Percentiles rank a stretch among this genome's conserved stretches.
Conservation (phyloP, 257 asterid genomes). For the Fraxinus cuspidata region DNA sequence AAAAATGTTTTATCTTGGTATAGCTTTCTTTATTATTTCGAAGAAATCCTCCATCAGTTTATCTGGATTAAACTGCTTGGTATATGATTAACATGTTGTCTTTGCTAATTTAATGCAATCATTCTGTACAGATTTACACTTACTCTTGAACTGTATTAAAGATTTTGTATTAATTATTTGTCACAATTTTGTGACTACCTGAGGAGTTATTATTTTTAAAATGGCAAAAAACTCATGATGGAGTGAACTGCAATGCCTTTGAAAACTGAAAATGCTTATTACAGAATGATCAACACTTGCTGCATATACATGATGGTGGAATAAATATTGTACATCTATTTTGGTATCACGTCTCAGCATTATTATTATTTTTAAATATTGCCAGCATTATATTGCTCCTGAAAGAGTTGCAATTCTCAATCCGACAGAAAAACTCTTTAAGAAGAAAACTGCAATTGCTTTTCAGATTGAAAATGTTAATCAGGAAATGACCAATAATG, state of each 20-base stretch:
- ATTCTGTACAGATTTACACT: background rate
- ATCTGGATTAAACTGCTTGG: background rate
- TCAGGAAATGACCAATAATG: background rate
- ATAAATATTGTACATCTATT: background rate
- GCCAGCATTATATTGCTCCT: background rate
- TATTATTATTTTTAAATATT: background rate
- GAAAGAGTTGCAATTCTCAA: background rate
- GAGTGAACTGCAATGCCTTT: background rate
- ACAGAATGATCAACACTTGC: background rate
- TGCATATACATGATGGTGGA: background rate
- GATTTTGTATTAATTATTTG: background rate
- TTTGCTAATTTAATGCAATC: background rate
- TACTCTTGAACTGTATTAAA: background rate
- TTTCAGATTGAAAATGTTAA: background rate
- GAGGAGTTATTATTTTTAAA: background rate
- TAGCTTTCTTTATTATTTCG: background rate
- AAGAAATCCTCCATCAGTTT: background rate
- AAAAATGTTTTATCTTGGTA: background rate
- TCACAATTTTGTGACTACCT: background rate
- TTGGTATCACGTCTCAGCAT: background rate
- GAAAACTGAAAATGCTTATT: slow-evolving; percentile 4
- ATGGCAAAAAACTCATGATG: background rate
- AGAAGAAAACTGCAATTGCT: background rate
- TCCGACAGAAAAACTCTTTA: background rate
- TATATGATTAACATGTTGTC: background rate